Conservation (phyloP, 1,284 basidiomycete genomes). For the Ceratobasidium sp. region DNA sequence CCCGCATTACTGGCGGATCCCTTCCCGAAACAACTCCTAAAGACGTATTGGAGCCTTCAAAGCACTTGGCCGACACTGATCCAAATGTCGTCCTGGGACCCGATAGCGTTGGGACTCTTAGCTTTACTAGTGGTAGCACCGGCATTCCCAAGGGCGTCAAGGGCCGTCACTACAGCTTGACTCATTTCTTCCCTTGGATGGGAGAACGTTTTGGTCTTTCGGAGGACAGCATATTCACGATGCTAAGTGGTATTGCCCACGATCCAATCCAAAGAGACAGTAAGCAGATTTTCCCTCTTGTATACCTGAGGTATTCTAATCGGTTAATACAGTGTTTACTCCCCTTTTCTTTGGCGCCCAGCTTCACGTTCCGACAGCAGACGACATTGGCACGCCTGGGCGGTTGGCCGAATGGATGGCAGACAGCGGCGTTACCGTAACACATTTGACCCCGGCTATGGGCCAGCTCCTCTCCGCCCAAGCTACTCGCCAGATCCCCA, state of each 20-base stretch:
- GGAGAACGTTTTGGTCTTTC: constrained; percentile 82
- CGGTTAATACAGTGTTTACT: constrained; percentile 80
- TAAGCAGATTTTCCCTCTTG: constrained; percentile 55
- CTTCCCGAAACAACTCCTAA: constrained; percentile 46
- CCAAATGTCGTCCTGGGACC: constrained; percentile 89
- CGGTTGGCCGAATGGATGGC: constrained; percentile 99
- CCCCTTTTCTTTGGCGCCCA: constrained; percentile 97
- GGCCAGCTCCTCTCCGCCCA: constrained; percentile 98
- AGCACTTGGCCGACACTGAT: constrained; percentile 67
- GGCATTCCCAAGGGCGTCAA: constrained; percentile 98
- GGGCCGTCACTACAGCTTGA: constrained; percentile 94
- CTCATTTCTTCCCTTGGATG: constrained; percentile 99
- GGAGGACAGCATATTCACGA: constrained; percentile 87
- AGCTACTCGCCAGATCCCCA: constrained; percentile 87
- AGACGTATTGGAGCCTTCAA: constrained; percentile 62
- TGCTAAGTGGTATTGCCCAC: constrained; percentile 99
- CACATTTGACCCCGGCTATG: constrained; percentile 98
- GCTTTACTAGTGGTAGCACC: constrained; percentile 97
- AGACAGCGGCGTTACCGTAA: constrained; percentile 85
- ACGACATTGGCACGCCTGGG: constrained; percentile 97
- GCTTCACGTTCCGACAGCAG: constrained; percentile 94
- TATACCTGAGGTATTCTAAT: constrained; percentile 25
- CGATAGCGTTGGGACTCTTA: constrained; percentile 93
- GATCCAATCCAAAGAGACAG: constrained; percentile 99
- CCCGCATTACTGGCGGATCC: constrained; percentile 72